These are phyloP conservation scores for Dictyostelium intermedium DNA, from an alignment of 78 protist genomes.

Conservation along the genomic window DNA sequence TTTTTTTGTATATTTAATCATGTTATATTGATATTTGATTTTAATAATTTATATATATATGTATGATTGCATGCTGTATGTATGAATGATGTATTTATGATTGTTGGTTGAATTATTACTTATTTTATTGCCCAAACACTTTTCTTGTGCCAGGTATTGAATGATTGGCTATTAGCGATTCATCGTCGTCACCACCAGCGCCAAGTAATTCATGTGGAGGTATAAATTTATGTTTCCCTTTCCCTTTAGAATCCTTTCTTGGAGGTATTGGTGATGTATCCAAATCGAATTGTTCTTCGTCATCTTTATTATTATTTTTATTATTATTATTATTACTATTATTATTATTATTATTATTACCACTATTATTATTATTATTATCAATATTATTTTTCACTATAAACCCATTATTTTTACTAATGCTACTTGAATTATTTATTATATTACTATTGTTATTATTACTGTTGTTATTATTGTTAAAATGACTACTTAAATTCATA, in stretches of 20 bases:
- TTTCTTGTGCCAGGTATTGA: constrained; percentile 63
- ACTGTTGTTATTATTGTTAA: background rate
- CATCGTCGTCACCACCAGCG: background rate
- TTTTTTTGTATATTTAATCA: too few relatives aligned
- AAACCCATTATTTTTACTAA: background rate
- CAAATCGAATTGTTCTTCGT: background rate
- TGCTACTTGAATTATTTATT: background rate
- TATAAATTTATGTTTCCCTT: constrained; percentile 43
- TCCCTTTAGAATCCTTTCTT: constrained; percentile 54
- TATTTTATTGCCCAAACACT: constrained; percentile 55
- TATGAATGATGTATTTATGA: too few relatives aligned
- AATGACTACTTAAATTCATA: constrained; percentile 20
- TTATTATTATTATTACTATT: background rate
- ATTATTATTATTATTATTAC: background rate
- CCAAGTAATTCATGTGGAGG: constrained; percentile 61
- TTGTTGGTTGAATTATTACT: background rate
- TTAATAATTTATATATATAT: background rate
- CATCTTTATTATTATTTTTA: background rate
- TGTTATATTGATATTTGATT: too few relatives aligned
- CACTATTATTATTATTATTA: background rate
- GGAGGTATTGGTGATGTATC: background rate
- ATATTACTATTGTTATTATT: background rate
- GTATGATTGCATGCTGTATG: too few relatives aligned
- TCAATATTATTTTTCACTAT: background rate
- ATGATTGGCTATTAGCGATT: constrained; percentile 11